Conservation (phyloP, 2,329 filamentous ascomycete species). For the Colletotrichum destructivum region DNA sequence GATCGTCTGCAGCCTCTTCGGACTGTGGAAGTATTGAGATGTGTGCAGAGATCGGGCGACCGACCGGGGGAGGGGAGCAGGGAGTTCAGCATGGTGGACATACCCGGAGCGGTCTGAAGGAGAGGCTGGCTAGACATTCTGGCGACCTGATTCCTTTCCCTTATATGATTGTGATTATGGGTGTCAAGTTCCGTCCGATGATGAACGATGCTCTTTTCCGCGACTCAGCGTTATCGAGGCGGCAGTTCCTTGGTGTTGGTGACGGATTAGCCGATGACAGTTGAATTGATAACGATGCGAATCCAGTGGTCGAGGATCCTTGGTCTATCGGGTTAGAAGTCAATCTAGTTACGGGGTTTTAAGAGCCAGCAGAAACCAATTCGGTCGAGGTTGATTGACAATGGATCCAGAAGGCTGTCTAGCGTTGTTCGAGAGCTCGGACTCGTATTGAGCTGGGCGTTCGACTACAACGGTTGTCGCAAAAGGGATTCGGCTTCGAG, state of each 20-base stretch:
- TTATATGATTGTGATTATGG: not conserved
- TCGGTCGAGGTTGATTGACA: not conserved
- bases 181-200: not conserved
- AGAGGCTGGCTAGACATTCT: constrained; percentile 97
- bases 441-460: constrained; percentile 16
- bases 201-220: not conserved
- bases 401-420: not conserved
- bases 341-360: not conserved
- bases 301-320: not conserved
- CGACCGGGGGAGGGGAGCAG: not conserved
- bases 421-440: constrained; percentile 31
- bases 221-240: not conserved
- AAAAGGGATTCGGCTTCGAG: not conserved
- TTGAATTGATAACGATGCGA: not conserved
- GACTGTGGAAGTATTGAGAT: constrained; percentile 1
- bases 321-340: not conserved
- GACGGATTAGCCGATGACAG: not conserved
- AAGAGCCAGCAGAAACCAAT: not conserved
- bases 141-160: constrained; percentile 31
- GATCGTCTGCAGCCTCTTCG: constrained; percentile 1
- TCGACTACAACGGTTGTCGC: constrained; percentile 14
- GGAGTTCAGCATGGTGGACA: constrained; percentile 45
- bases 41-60: not conserved
- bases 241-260: not conserved
- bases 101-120: constrained; percentile 93